Evolutionary conservation across 306 rosid species (phyloP), one percentile per base, ranked within the genome.

Genomic region (Glycine latifolia): DNA sequence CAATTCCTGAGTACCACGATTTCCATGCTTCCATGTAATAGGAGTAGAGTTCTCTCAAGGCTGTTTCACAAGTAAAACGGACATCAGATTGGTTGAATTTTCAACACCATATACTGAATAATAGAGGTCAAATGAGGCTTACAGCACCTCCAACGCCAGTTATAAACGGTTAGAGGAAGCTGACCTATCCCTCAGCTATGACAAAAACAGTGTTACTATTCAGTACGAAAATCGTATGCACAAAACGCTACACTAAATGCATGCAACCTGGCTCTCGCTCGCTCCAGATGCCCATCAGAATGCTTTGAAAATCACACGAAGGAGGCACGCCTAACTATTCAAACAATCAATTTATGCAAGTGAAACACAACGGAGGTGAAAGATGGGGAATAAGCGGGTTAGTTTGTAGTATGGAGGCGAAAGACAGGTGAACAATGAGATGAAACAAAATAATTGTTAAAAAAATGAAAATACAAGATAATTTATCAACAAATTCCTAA

Each of bases 11-110:
- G 93, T 89, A 88, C 98, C 98, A 93, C 55, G 92, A 85, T 69
- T 84, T 88, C 94, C 97, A 93, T 71, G 99, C 98, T 77, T 95
- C 97, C 93, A 85, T 83, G 86, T 91, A 95, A 87, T 95, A 97
- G 14, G 95, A 81, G 85, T 89, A 93, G 33, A 95, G 91, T 14
- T 95, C 99, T 85, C 72, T 91, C 86, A 95, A 74, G 58, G 92
- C 98, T 92, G 91, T 87, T 83, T 72, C 52, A 73, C 17, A 76
- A 70, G 47, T 17, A 44, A 74, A 81, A 12, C 62, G 13, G 47
- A 16, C 65, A 16, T 41, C 72, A 39, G 11, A 41, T 33, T 75
- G 77, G 54, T 67, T 15, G 66, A 65, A 31, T 41, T 41, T 50
- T 68, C 46, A 26, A 15, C 33, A 62, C 48, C 60, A 81, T 35